Evolutionary conservation across 2,329 filamentous ascomycete genomes (phyloP).

Genomic region (Claviceps capensis): DNA sequence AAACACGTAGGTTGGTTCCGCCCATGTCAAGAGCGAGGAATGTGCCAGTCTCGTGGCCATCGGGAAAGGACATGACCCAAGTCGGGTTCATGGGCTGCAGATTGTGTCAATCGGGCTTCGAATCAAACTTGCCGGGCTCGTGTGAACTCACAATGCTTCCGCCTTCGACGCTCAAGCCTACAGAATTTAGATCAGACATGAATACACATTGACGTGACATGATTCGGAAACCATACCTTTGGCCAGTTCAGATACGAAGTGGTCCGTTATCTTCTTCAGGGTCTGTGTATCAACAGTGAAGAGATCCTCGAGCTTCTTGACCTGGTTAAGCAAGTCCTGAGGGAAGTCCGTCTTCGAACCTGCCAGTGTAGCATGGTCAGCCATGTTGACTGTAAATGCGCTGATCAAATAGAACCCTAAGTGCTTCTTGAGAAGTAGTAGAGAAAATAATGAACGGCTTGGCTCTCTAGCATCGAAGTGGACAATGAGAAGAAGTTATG

Average conservation of each 20-base stretch:
- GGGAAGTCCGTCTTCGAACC: constrained; percentile 88
- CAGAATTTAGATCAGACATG: constrained; percentile 7
- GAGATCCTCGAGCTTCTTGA: constrained; percentile 67
- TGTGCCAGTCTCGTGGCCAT: constrained; percentile 74
- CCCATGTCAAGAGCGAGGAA: constrained; percentile 91
- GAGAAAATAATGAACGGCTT: not conserved
- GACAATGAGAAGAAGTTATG: not conserved
- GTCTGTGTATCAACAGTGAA: constrained; percentile 68
- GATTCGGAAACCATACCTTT: constrained; percentile 45
- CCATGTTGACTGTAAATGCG: not conserved
- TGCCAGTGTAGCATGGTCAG: constrained; percentile 23
- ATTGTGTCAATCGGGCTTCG: constrained; percentile 9
- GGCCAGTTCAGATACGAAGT: constrained; percentile 77
- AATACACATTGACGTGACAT: not conserved
- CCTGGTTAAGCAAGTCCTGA: constrained; percentile 65
- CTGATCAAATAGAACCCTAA: no score
- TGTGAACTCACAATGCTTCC: constrained; percentile 68
- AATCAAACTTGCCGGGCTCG: not conserved
- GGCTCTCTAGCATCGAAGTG: not conserved
- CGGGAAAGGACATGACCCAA: constrained; percentile 85
- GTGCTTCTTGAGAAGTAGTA: no score
- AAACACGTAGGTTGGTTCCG: constrained; percentile 89
- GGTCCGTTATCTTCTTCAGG: constrained; percentile 79
- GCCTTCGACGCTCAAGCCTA: constrained; percentile 72
- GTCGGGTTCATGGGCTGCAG: constrained; percentile 88